Evolutionary conservation across 139 green algal genomes (phyloP), one percentile per base, ranked within the genome.

Genomic region (Desmodesmus armatus): DNA sequence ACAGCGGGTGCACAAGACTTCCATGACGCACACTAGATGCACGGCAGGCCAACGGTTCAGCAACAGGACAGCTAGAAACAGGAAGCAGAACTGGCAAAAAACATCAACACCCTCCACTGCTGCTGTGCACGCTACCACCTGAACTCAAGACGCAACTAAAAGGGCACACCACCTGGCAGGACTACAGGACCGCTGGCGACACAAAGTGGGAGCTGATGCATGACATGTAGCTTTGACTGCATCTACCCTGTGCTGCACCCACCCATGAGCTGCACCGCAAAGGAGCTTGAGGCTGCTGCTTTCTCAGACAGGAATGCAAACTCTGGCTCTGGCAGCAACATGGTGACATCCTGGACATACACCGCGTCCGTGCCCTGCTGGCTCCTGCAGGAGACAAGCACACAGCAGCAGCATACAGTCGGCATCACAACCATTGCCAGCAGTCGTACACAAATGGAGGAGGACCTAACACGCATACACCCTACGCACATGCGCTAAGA

Each of bases 311-410:
- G 3, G n/a, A 67, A 84, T 23, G 76, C 78, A n/a, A 43, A 84
- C 40, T 84, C 78, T 13, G 62, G 60, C 44, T 66, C 25, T 0
- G 78, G 78, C 29, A 84, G 39, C 62, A 84, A 13, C 62, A 84
- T 41, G 62, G 66, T 41, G 41, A 76, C 78, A 69, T 76, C 78
- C 39, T 21, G 29, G 17, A 84, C 3, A 15, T 33, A 67, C 41
- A 84, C 6, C 29, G 76, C 3, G 13, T 3, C n/a, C n/a, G n/a
- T 29, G 11, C 40, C 63, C 13, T 49, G 11, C 41, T 9, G 29
- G 3, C 35, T 66, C 62, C 78, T 84, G 62, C 62, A 77, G 31
- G 7, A 69, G 29, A 17, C 1, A 23, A 71, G n/a, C 63, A 43
- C 0, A 2, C 1, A 35, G 15, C 60, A 37, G 60, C 60, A 69